A percentile compares a stretch with the other conserved stretches of the same genome.
These are phyloP conservation scores for Cladosporium sp. DNA, from an alignment of 2,329 filamentous ascomycete genomes.

Conservation along the genomic window DNA sequence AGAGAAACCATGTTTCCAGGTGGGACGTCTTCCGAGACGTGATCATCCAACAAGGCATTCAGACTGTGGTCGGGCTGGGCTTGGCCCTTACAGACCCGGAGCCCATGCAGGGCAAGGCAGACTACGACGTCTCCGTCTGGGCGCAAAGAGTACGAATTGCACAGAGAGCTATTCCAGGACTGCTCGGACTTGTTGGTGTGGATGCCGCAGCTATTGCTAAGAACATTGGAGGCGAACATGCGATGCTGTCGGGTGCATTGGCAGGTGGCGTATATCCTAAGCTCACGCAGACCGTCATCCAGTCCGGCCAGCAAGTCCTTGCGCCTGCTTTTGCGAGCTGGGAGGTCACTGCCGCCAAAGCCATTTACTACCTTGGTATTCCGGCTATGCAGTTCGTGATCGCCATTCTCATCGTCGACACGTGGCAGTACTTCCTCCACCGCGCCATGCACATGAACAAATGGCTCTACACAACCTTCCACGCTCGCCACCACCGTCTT, in stretches of 20 bases:
- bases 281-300: conserved; percentile 55
- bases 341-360: conserved; percentile 71
- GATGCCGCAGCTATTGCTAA: conserved; percentile 71
- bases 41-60: conserved; percentile 83
- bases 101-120: conserved; percentile 70
- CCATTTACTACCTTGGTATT: conserved; percentile 73
- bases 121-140: conserved; percentile 87
- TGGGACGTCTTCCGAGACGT: conserved; percentile 88
- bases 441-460: conserved; percentile 96
- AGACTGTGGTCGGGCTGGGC: conserved; percentile 65
- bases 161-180: conserved; percentile 69
- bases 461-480: conserved; percentile 90
- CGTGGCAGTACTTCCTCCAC: conserved; percentile 98
- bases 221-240: conserved; percentile 66
- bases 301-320: conserved; percentile 44
- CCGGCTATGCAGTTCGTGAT: conserved; percentile 72
- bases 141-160: conserved; percentile 73
- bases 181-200: conserved; percentile 68
- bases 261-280: conserved; percentile 74
- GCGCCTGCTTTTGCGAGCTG: conserved; percentile 74
- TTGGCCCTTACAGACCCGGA: conserved; percentile 68
- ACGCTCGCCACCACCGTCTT: conserved; percentile 90
- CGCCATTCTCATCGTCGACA: conserved; percentile 76
- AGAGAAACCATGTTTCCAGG: conserved; percentile 79
- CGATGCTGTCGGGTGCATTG: conserved; percentile 68